Conservation (phyloP, 345 rosid genomes). For the Garcia nutans region DNA sequence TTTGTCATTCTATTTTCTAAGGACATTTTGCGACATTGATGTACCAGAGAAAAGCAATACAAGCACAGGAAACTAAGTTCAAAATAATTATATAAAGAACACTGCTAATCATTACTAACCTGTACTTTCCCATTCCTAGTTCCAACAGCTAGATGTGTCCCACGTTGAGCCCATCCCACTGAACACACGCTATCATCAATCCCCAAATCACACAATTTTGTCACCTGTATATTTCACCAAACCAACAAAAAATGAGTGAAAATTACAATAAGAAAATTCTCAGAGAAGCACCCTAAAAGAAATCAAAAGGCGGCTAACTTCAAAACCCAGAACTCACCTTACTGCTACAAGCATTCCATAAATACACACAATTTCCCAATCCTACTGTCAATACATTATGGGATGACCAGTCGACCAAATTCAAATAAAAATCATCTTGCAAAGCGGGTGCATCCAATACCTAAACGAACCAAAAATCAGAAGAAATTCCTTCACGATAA, state of each 20-base stretch:
- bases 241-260: not conserved
- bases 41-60: not conserved
- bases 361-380: constrained; percentile 86
- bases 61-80: not conserved
- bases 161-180: constrained; percentile 91
- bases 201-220: constrained; percentile 93
- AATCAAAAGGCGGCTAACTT: not conserved
- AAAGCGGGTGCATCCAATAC: constrained; percentile 97
- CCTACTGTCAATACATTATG: constrained; percentile 94
- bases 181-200: constrained; percentile 86
- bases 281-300: not conserved
- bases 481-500: not conserved
- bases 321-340: constrained; percentile 45
- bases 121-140: constrained; percentile 82
- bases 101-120: constrained; percentile 38
- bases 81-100: not conserved
- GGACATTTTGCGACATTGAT: not conserved
- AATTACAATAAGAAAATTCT: not conserved
- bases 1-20: constrained; percentile 1
- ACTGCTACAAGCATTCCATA: constrained; percentile 99
- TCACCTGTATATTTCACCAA: constrained; percentile 48
- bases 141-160: constrained; percentile 87
- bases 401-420: constrained; percentile 97
- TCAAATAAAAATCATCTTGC: constrained; percentile 99
- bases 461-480: constrained; percentile 34